Percentiles rank a stretch among this genome's conserved stretches.
These are phyloP conservation scores for Lasiodiplodia citricola DNA, from an alignment of 2,329 filamentous ascomycete species.

Conservation along the genomic window DNA sequence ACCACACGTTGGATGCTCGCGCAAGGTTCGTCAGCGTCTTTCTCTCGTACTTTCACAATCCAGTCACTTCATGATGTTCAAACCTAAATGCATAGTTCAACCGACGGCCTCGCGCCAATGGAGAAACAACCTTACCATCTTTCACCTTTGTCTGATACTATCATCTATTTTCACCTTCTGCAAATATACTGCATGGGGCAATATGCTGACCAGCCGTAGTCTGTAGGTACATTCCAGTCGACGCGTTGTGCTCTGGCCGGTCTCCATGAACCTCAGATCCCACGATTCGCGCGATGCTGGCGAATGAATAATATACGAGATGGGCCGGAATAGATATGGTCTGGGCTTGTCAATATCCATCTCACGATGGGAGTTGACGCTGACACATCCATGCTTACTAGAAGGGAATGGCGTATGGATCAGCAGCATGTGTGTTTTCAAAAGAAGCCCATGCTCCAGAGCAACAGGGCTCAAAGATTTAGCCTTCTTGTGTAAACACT, in stretches of 20 bases:
- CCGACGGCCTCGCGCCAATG: conserved; percentile 21
- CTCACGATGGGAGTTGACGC: no score
- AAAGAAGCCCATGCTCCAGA: no score
- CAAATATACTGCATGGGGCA: background rate
- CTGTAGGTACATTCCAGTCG: background rate
- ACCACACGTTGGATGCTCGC: background rate
- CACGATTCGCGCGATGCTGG: no score
- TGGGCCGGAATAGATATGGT: no score
- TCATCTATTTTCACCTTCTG: background rate
- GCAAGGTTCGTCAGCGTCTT: background rate
- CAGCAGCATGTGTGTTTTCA: no score
- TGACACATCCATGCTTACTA: no score
- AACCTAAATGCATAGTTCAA: conserved; percentile 26
- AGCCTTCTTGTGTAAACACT: no score
- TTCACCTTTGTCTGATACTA: conserved; percentile 23
- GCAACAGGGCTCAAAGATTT: no score
- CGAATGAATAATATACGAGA: background rate
- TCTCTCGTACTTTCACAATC: background rate
- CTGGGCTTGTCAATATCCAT: no score
- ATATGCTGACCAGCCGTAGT: background rate
- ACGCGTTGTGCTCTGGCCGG: background rate
- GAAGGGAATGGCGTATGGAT: no score
- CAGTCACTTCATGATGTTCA: conserved; percentile 17
- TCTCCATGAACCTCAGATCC: background rate
- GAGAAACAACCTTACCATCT: conserved; percentile 25